These are phyloP conservation scores for Trichoderma orchidacearum DNA, from an alignment of 495 filamentous ascomycete species.

Conservation along the genomic window DNA sequence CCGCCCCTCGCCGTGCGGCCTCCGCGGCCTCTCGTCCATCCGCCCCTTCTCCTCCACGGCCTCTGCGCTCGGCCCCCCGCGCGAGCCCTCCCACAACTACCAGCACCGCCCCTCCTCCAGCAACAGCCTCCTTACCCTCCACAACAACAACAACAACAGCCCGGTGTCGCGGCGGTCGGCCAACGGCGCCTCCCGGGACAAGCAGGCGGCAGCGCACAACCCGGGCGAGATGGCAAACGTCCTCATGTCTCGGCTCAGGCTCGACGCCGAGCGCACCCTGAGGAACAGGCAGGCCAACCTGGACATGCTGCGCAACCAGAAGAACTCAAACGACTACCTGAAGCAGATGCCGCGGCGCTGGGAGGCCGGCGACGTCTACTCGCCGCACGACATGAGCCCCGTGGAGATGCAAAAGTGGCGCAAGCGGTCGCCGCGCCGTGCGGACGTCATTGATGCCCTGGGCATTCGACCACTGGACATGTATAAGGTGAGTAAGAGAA, in stretches of 20 bases:
- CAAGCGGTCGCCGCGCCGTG: slow-evolving; percentile 18
- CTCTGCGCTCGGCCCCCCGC: background rate
- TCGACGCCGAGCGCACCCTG: background rate
- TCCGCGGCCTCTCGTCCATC: slow-evolving; percentile 2
- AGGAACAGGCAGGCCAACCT: background rate
- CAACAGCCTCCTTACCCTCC: slow-evolving; percentile 1
- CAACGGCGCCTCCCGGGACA: slow-evolving; percentile 10
- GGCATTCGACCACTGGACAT: slow-evolving; percentile 69
- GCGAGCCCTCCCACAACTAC: background rate
- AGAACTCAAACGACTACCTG: slow-evolving; percentile 18
- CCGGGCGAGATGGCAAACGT: background rate
- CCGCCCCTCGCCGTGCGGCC: background rate
- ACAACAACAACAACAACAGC: background rate
- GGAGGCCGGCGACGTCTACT: slow-evolving; percentile 68
- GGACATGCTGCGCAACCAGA: slow-evolving; percentile 7
- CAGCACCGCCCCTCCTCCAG: background rate
- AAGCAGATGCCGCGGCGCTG: slow-evolving; percentile 43
- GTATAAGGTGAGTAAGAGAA: slow-evolving; percentile 53
- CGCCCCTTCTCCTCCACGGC: background rate
- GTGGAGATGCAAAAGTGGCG: slow-evolving; percentile 59
- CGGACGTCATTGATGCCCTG: slow-evolving; percentile 70
- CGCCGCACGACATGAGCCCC: slow-evolving; percentile 72
- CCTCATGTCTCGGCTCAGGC: slow-evolving; percentile 4
- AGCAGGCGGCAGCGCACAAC: background rate
- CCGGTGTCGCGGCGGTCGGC: background rate